Base-by-base conservation (phyloP, 176 grass and related monocot genomes). In the Juncus effusus region DNA sequence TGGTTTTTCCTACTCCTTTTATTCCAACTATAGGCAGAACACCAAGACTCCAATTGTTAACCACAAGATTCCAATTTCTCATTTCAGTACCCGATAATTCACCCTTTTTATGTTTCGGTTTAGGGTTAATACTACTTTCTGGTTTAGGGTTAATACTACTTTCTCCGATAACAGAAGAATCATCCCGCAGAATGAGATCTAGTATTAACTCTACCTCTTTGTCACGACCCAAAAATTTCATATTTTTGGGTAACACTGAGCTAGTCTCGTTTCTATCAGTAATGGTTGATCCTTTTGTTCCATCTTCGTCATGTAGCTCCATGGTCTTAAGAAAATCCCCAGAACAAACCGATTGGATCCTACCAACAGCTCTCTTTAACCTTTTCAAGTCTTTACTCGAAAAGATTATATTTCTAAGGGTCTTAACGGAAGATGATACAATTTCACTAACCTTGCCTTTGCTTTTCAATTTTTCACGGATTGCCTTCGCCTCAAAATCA, bases 1-100 rank as follows among this genome's bases (percentile, higher is more conserved):
- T 64, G 6, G 60, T 76, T 54, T 76, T 76, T 0, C 73, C 73
- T 8, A 76, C 13, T 56, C 73, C 73, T 2, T 36, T 47, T 16
- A 76, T 40, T 12, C 73, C 73, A 42, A 65, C 28, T 4, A 76
- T 76, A 2, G 73, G 47, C 10, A 75, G 40, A 3, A 75, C 54
- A 8, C 1, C 11, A 2, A 73, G 6, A 41, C 2, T 14, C 10
- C 40, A 13, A 0, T 42, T 19, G 3, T 39, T 55, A 12, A 38
- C 38, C 9, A 64, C 3, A 45, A 1, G 11, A 40, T 42, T 6
- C 4, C 40, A 8, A 7, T 44, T 16, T 11, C 58, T 28, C 19
- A 28, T 28, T 28, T 28, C 19, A 28, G 19, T 28, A 28, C 19
- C 19, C 19, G 19, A 28, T 28, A 28, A 28, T 28, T 28, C 19